Evolutionary conservation across 495 filamentous ascomycete species (phyloP), one percentile per base, ranked within the genome.

Genomic region (Annulohypoxylon nitens): DNA sequence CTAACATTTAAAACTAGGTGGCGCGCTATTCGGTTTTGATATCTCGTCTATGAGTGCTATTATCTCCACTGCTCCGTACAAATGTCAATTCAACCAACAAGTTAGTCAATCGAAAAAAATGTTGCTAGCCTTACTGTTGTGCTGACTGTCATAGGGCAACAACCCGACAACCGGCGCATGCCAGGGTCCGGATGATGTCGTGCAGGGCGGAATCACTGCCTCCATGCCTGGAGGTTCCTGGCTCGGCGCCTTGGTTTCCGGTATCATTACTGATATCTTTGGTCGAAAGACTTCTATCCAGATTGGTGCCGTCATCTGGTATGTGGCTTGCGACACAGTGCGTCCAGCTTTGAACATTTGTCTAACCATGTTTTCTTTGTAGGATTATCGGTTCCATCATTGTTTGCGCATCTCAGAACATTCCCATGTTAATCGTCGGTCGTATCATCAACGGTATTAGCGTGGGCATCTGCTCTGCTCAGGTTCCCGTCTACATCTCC

Each of bases 1-100:
- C 61, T 80, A 57, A 75, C 36, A 87, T 64, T 39, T 2, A 20
- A 37, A 36, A 11, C 58, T 64, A 87, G 93, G 93, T 68, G 93
- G 93, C 78, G 90, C 87, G 54, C 86, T 95, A 16, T 95, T 97
- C 71, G 92, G 92, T 64, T 94, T 94, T 74, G 93, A 93, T 83
- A 93, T 94, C 78, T 87, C 87, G 65, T 93, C 91, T n/a, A 91
- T 94, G 92, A 91, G 88, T 16, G 92, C 92, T 57, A 92, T 93
- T 71, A 90, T 91, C 79, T 83, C 83, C 26, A 88, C 88, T 2
- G 79, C 83, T 14, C 81, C 88, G 7, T 92, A 91, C 74, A 84
- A 88, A 26, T 90, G 89, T 73, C 90, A 90, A 79, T 93, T 91
- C 80, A 86, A 90, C 78, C 82, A 86, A 60, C 78, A 84, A 60